phyloP scores from a whole-genome alignment of 2,329 filamentous ascomycete genomes.

The Colletotrichum incanum region DNA sequence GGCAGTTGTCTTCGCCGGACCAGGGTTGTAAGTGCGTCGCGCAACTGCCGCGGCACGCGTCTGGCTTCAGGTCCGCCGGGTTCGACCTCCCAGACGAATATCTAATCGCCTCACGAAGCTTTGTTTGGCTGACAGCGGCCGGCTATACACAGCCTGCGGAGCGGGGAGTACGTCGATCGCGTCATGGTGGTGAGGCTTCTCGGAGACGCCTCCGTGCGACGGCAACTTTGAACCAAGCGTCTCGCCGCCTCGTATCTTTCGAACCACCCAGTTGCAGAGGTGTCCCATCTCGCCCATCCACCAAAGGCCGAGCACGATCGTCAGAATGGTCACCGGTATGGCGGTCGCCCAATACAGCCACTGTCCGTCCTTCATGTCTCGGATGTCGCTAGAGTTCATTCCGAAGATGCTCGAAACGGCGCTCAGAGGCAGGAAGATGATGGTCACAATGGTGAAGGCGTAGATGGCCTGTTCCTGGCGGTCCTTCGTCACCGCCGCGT shows the following conservation, averaged over 20 bases:
- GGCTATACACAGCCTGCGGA: slow-evolving; percentile 19
- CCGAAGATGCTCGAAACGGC: slow-evolving; percentile 66
- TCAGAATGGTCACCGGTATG: slow-evolving; percentile 60
- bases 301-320: slow-evolving; percentile 59
- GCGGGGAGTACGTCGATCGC: slow-evolving; percentile 3
- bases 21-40: neutral
- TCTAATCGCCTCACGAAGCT: slow-evolving; percentile 22
- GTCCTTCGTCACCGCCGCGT: slow-evolving; percentile 59
- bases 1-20: slow-evolving; percentile 9
- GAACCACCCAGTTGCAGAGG: slow-evolving; percentile 46
- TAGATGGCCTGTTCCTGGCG: slow-evolving; percentile 65
- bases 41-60: slow-evolving; percentile 13
- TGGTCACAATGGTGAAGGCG: slow-evolving; percentile 66
- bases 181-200: slow-evolving; percentile 24
- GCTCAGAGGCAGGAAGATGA: slow-evolving; percentile 64
- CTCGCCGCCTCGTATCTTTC: slow-evolving; percentile 25
- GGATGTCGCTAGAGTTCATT: slow-evolving; percentile 68
- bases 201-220: slow-evolving; percentile 1
- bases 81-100: slow-evolving; percentile 48
- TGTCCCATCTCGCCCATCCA: slow-evolving; percentile 61
- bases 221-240: slow-evolving; percentile 5
- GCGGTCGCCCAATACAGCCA: slow-evolving; percentile 67
- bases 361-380: slow-evolving; percentile 64
- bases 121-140: slow-evolving; percentile 13
- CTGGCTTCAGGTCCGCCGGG: slow-evolving; percentile 49